phyloP scores from a whole-genome alignment of 75 land plant genomes.

The Sequoia sempervirens region DNA sequence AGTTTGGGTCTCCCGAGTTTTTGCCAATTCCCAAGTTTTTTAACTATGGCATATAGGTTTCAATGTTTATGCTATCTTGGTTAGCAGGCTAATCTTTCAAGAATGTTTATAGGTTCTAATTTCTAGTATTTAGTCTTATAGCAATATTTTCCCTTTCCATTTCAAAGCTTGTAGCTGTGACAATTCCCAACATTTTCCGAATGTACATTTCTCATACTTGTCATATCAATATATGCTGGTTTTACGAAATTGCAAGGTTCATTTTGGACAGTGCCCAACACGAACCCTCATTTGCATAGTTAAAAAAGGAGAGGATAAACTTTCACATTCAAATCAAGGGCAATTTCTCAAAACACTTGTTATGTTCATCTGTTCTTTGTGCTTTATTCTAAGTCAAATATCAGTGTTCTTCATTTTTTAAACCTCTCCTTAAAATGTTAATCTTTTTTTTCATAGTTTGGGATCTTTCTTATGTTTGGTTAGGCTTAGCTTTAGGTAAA shows the following conservation, averaged over 20 bases:
- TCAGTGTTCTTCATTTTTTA: neutral
- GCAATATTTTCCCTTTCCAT: neutral
- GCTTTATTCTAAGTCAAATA: neutral
- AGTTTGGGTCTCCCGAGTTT: too few relatives aligned
- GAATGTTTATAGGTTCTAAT: neutral
- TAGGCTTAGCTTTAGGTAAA: too few relatives aligned
- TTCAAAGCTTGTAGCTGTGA: neutral
- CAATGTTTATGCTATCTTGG: neutral
- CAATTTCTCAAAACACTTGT: neutral
- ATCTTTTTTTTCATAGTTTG: too few relatives aligned
- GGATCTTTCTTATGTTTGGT: too few relatives aligned
- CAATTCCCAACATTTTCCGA: neutral
- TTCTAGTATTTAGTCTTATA: neutral
- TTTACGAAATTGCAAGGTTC: neutral
- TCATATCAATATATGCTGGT: neutral
- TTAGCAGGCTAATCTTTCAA: neutral
- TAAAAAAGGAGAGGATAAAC: neutral
- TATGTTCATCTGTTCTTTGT: neutral
- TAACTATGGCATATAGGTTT: neutral
- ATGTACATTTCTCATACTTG: neutral
- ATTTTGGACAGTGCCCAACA: neutral
- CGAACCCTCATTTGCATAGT: neutral
- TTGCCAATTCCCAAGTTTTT: too few relatives aligned
- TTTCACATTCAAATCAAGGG: neutral
- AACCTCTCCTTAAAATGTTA: neutral